A percentile compares a stretch with the other conserved stretches of the same genome.
phyloP scores from a whole-genome alignment of 345 rosid genomes.

The Gynandropsis gynandra region DNA sequence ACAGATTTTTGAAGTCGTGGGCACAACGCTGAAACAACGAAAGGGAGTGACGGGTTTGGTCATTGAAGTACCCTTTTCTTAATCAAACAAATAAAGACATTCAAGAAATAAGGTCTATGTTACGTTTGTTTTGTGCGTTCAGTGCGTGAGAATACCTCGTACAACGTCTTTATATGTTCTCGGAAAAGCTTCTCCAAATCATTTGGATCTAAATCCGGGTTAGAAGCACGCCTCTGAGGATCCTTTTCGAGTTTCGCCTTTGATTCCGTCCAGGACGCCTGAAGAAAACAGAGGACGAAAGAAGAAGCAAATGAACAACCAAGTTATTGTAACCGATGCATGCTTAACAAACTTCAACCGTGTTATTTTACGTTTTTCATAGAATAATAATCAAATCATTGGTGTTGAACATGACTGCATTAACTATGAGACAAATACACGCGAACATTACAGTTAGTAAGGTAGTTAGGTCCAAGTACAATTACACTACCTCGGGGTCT shows the following conservation, averaged over 20 bases:
- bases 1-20: constrained; percentile 57
- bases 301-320: constrained; percentile 15
- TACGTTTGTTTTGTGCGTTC: no score
- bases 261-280: constrained; percentile 97
- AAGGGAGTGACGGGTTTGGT: background rate
- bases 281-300: constrained; percentile 12
- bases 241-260: constrained; percentile 85
- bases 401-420: background rate
- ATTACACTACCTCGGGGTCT: constrained; percentile 76
- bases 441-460: no score
- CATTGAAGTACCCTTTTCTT: background rate
- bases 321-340: background rate
- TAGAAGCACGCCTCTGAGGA: constrained; percentile 83
- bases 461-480: constrained; percentile 6
- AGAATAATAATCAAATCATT: background rate
- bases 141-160: constrained; percentile 50
- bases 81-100: background rate
- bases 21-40: constrained; percentile 48
- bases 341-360: background rate
- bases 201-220: constrained; percentile 68
- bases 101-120: background rate
- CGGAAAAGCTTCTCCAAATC: constrained; percentile 87
- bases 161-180: constrained; percentile 71
- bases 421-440: no score
- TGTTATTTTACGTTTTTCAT: background rate